Conservation (phyloP, 495 filamentous ascomycete species). For the Penicillium nucicola region DNA sequence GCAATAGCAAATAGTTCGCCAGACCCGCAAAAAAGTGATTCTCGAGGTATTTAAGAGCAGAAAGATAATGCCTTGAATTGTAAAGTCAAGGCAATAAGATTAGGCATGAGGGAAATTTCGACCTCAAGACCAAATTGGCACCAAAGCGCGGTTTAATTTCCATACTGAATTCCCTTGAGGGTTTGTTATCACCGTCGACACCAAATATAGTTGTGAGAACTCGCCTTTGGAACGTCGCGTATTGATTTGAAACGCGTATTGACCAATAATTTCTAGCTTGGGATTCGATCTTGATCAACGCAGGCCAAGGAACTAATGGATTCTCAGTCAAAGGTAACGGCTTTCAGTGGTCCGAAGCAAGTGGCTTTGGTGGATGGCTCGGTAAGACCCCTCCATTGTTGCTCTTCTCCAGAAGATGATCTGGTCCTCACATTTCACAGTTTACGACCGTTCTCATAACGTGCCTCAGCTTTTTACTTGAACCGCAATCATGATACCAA, state of each 20-base stretch:
- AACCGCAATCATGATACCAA: conserved; percentile 22
- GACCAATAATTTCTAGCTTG: conserved; percentile 25
- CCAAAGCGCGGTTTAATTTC: conserved; percentile 15
- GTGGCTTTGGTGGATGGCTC: conserved; percentile 49
- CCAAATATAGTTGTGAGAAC: conserved; percentile 24
- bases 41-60: too few species aligned
- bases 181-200: conserved; percentile 22
- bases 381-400: conserved; percentile 30
- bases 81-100: too few species aligned
- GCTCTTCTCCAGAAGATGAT: background rate
- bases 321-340: conserved; percentile 38
- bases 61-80: too few species aligned
- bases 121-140: too few species aligned
- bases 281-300: conserved; percentile 43
- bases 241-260: too few species aligned
- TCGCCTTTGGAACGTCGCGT: background rate
- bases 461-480: conserved; percentile 53
- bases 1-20: too few species aligned
- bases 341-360: conserved; percentile 34
- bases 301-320: conserved; percentile 31
- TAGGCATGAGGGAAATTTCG: too few species aligned
- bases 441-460: conserved; percentile 55
- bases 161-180: conserved; percentile 30
- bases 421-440: conserved; percentile 19
- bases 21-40: too few species aligned